Evolutionary conservation across 306 rosid genomes (phyloP), one percentile per base, ranked within the genome.

Genomic region (Trichosanthes truncata): DNA sequence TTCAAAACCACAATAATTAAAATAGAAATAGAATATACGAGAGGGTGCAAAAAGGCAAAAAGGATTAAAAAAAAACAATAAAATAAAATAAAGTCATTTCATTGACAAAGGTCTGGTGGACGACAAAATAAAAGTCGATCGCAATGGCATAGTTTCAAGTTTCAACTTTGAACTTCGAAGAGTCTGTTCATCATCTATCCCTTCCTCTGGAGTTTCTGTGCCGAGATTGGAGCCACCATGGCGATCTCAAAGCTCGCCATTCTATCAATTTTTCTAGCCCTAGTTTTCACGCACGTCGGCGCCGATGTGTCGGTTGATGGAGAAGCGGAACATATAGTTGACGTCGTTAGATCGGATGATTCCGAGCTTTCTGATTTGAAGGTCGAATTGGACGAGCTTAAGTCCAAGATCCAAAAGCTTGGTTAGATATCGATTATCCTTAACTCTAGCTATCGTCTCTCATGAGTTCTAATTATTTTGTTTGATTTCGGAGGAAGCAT

Each of bases 311-410:
- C 92, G 25, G 72, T 83, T 73, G 82, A 62, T 11, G 81, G 73
- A 21, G 83, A 51, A 49, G 89, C 75, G 23, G 80, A 80, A 1
- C 82, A 60, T 79, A 53, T 77, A 4, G 60, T 78, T 26, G 49
- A 80, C 59, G 76, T 76, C 41, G 14, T 65, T 61, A 59, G 82
- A 80, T 83, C 81, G 65, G 92, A 78, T 12, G 83, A 63, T 36
- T 74, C 87, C 18, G 97, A 86, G 80, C 72, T 87, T 0, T 86
- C 94, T 66, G 83, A 86, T 68, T 36, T 87, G 83, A 88, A 90
- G 88, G 82, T 90, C 86, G 90, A 91, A 92, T 81, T 94, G 80
- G 88, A 87, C 66, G 87, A 89, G 75, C 93, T 94, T 78, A 83
- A 79, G 83, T 85, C 92, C 52, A 92, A 86, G 97, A 94, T 91